Base-by-base conservation (phyloP, 225 moss, liverwort and hornwort species). In the Rhytidiadelphus loreus region DNA sequence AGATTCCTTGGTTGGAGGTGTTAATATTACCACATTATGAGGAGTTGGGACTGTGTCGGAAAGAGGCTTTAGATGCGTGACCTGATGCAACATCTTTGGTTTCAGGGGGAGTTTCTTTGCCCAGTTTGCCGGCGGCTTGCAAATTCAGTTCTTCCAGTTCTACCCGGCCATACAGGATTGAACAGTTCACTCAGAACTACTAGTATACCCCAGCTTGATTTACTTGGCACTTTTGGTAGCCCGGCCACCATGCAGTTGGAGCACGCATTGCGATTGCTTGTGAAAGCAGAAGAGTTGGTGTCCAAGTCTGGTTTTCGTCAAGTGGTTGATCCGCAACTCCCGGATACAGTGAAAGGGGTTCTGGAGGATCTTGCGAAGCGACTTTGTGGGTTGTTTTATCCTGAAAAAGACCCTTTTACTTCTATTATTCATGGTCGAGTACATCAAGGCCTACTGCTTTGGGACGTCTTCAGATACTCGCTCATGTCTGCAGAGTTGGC, bases 31-130 rank as follows among this genome's bases (percentile, higher is more conserved):
- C 72, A 57, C 41, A 39, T 39, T 43, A 53, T 55, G n/a, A 74
- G 84, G 63, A 80, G n/a, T 68, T 53, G 66, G 35, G 18, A 71
- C 26, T 87, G 18, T 84, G 79, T 81, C 81, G 66, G 82, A 66
- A 64, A 63, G 35, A 74, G 55, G 39, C 77, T 84, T 71, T 74
- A 56, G 8, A 81, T 86, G 37, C 77, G 46, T 84, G 57, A 71
- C 66, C 81, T 85, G 77, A 65, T 83, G 82, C 87, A 53, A 52
- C 50, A 77, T 82, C 61, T 89, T 81, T 91, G 66, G 81, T 89
- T 89, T n/a, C 96, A 98, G 98, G 98, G 98, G 84, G 98, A 98
- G 87, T 98, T 97, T 69, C 93, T 98, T 74, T 98, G 98, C 89
- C 98, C 98, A 74, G 97, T 95, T 90, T 98, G 98, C 91, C 95